Evolutionary conservation across 2,329 filamentous ascomycete species (phyloP).

Genomic region (Talaromyces funiculosus): DNA sequence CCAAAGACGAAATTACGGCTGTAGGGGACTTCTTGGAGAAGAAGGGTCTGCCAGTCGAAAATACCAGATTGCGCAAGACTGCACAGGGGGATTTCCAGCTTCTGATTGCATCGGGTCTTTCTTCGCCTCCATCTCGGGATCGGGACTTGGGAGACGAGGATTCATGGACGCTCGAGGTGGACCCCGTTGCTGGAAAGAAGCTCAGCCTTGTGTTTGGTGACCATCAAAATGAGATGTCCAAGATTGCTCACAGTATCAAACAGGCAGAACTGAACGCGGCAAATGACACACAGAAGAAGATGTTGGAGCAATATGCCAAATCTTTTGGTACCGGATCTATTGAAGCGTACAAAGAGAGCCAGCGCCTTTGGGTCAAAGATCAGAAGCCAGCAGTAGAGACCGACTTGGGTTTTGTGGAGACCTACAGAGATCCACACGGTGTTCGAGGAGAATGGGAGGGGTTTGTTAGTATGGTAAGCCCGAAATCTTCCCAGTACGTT

Average conservation of each 20-base stretch:
- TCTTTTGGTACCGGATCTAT: conserved; percentile 71
- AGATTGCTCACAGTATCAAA: conserved; percentile 59
- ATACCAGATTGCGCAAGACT: conserved; percentile 68
- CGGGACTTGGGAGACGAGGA: conserved; percentile 64
- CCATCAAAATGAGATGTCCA: conserved; percentile 64
- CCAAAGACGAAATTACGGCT: conserved; percentile 66
- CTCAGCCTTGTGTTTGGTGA: conserved; percentile 71
- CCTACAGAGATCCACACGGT: conserved; percentile 76
- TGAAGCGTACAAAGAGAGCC: conserved; percentile 71
- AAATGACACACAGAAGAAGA: conserved; percentile 68
- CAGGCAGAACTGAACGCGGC: conserved; percentile 63
- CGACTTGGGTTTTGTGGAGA: conserved; percentile 80
- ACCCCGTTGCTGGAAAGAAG: conserved; percentile 57
- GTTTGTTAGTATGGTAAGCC: conserved; percentile 59
- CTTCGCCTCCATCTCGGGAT: conserved; percentile 54
- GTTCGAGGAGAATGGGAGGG: conserved; percentile 81
- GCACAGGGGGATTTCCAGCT: conserved; percentile 62
- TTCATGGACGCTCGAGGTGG: conserved; percentile 56
- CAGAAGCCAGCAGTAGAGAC: conserved; percentile 74
- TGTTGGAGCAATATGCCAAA: conserved; percentile 67
- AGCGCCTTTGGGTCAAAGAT: conserved; percentile 76
- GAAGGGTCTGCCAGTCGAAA: conserved; percentile 66
- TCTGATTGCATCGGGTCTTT: conserved; percentile 65
- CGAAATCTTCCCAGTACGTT: background rate
- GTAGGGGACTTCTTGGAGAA: conserved; percentile 68